Percentiles rank a stretch among this genome's conserved stretches.
phyloP scores from a whole-genome alignment of 176 grass and related monocot species.

The Zea luxurians region DNA sequence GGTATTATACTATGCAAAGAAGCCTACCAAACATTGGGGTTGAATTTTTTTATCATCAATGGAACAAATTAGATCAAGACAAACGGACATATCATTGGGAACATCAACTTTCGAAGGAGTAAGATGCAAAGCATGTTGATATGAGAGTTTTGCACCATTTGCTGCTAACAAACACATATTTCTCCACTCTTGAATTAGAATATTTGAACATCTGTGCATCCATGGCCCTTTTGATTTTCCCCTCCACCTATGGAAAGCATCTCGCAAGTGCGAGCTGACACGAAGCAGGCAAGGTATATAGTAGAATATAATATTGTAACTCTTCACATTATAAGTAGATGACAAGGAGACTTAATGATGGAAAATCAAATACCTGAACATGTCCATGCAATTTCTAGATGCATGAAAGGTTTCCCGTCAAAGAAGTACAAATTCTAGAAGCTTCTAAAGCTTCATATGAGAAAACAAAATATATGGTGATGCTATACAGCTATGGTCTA shows the following conservation, averaged over 20 bases:
- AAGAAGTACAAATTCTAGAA: conserved; percentile 60
- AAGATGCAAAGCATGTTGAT: no score
- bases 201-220: conserved; percentile 53
- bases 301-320: conserved; percentile 6
- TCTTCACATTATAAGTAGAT: conserved; percentile 30
- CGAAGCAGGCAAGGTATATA: background rate
- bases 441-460: conserved; percentile 81
- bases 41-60: no score
- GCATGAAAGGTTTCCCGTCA: conserved; percentile 76
- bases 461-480: conserved; percentile 25
- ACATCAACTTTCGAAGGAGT: no score
- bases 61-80: no score
- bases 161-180: no score
- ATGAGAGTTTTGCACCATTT: no score
- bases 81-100: no score
- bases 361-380: conserved; percentile 52
- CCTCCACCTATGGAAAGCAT: conserved; percentile 73
- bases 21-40: no score
- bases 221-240: conserved; percentile 31
- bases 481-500: background rate
- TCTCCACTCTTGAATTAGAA: conserved; percentile 34
- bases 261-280: conserved; percentile 71
- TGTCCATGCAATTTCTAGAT: conserved; percentile 92
- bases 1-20: background rate
- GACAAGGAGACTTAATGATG: conserved; percentile 30